A percentile compares a stretch with the other conserved stretches of the same genome.
These are phyloP conservation scores for Lactarius sanguifluus DNA, from an alignment of 768 basidiomycete genomes.

Conservation along the genomic window DNA sequence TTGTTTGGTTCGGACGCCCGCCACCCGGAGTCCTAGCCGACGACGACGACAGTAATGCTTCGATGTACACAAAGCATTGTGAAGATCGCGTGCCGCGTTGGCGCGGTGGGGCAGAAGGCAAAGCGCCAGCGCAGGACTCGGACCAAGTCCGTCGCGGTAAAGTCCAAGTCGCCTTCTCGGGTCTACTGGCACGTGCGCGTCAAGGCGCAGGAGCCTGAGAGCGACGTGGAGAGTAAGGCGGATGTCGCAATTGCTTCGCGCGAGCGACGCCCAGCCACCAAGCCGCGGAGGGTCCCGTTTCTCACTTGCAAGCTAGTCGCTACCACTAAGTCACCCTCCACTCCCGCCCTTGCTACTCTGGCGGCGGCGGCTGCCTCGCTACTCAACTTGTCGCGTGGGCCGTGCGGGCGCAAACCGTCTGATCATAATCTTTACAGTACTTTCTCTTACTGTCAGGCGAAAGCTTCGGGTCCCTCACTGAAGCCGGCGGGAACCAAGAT, in stretches of 20 bases:
- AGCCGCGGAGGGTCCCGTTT: slow-evolving; percentile 1
- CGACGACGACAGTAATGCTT: slow-evolving; percentile 33
- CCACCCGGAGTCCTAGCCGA: neutral
- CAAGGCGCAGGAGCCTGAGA: neutral
- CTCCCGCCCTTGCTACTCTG: too few relatives aligned
- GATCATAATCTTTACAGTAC: too few relatives aligned
- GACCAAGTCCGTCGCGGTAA: slow-evolving; percentile 19
- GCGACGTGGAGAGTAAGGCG: slow-evolving; percentile 15
- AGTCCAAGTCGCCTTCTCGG: neutral
- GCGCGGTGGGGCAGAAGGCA: too few relatives aligned
- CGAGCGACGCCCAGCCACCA: slow-evolving; percentile 1
- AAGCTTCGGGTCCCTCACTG: slow-evolving; percentile 13
- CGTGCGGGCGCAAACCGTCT: slow-evolving; percentile 19
- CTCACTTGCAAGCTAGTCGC: neutral
- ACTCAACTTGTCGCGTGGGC: neutral
- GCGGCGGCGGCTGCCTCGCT: neutral
- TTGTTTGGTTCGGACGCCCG: slow-evolving; percentile 25
- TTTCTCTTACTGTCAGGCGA: neutral
- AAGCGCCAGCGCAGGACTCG: too few relatives aligned
- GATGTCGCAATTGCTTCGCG: neutral
- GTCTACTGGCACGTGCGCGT: neutral
- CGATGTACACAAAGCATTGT: slow-evolving; percentile 36
- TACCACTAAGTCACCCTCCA: neutral
- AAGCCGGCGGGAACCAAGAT: slow-evolving; percentile 9
- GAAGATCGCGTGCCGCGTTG: slow-evolving; percentile 33